Evolutionary conservation across 2,329 filamentous ascomycete species (phyloP), one percentile per base, ranked within the genome.

Genomic region (Cladorrhinum sp.): DNA sequence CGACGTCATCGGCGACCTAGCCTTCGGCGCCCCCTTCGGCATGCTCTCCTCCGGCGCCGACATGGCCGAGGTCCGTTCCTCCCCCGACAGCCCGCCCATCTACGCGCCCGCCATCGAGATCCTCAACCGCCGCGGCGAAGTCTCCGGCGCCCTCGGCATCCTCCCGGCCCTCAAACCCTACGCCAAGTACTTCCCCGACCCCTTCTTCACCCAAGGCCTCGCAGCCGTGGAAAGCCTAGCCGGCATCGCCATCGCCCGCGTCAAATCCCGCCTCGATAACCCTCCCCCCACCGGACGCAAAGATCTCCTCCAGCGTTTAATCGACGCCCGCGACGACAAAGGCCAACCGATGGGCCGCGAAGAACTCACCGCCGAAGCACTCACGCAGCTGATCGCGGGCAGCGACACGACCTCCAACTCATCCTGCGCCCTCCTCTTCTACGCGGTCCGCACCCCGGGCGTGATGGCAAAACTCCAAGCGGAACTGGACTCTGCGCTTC

Each of bases 381-480:
- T 96, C 24, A 96, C 92, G 0, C 92, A 96, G 74, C 83, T 96
- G 48, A 96, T 92, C 67, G 89, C 90, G 1, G 90, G 89, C 24
- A 87, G 83, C 49, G 90, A 92, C 73, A 92, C 90, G 0, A 92
- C 88, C 0, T 88, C 85, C 56, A 92, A 92, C 76, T 89, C 92
- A 0, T 88, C 89, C 2, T 96, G 92, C 70, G 92, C 92, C 0
- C 81, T 96, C 39, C 81, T 96, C 0, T 96, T 88, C 77, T 90
- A 92, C 79, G 86, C 85, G 28, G 78, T 87, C 3, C 79, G 82
- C 46, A 89, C 89, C 1, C 89, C 90, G 0, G 80, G 87, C 1
- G 90, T 95, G 0, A 73, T 95, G 3, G 70, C 77, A 53, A 93
- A 89, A 72, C 77, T 96, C 7, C 91, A 89, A 66, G 77, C 79